Base-by-base conservation (phyloP, 2,329 filamentous ascomycete genomes). In the Paraphaeosphaeria sporulosa region DNA sequence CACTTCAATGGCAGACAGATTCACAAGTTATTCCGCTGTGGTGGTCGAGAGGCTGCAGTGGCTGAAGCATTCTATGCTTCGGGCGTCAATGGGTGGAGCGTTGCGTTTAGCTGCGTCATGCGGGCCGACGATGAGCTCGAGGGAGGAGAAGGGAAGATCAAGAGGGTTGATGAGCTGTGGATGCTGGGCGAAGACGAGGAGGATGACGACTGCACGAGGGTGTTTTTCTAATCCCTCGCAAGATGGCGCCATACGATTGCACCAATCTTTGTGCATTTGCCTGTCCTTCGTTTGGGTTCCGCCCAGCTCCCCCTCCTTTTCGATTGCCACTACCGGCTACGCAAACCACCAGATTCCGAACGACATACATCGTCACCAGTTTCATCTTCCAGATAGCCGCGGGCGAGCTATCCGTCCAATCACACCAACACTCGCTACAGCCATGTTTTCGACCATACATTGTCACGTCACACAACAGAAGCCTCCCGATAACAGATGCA, bases 21-120 rank as follows among this genome's bases (percentile, higher is more conserved):
- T 4, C 76, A 72, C 65, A 76, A 67, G 46, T 36, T 77, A 7
- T 50, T 73, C 43, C 71, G 66, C 38, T 77, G 71, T 46, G 74
- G 75, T 4, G 74, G 71, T 52, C 66, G 74, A 7, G 72, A 76
- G 23, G 71, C 69, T 13, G 75, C 74, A 0, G 60, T 63, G 2
- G 61, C 70, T 0, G 72, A 77, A 51, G 67, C 69, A 0, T 77
- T 73, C 50, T 71, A 75, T 52, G 63, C 68, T 1, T 57, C 69
- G 6, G 72, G 74, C 1, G 53, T 70, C 10, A 69, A 72, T 34
- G 74, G 75, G 1, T 76, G 70, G 70, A 75, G 65, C 38, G 43
- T 77, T 1, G 68, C 63, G 0, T 78, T 77, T 36, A 71, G 70
- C 21, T 78, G 74, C 36, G 68, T 75, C 2, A 66, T 71, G 59